phyloP scores from a whole-genome alignment of 2,329 filamentous ascomycete species.

The Calycina herbarum region DNA sequence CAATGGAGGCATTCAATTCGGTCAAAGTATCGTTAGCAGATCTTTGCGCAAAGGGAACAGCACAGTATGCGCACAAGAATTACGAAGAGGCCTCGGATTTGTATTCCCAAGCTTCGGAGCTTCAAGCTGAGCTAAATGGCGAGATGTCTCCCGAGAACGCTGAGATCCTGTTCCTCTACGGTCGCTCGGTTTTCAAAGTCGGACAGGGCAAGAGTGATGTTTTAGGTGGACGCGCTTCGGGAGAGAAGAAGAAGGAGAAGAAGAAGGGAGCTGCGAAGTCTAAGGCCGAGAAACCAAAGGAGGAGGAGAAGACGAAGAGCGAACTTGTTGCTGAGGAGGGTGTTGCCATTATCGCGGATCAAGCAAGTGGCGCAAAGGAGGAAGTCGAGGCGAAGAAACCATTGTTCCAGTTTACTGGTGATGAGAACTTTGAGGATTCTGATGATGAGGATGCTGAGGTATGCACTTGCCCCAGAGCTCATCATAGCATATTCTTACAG shows the following conservation, averaged over 20 bases:
- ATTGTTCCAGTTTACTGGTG: conserved; percentile 88
- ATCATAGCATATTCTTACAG: conserved; percentile 46
- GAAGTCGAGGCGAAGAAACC: conserved; percentile 62
- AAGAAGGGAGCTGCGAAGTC: conserved; percentile 44
- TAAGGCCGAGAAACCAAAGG: conserved; percentile 39
- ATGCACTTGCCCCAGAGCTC: conserved; percentile 46
- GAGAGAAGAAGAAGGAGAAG: conserved; percentile 52
- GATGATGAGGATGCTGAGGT: conserved; percentile 67
- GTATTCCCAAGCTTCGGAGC: conserved; percentile 83
- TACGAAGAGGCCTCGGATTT: conserved; percentile 83
- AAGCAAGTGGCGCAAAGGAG: conserved; percentile 36
- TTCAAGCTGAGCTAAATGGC: conserved; percentile 89
- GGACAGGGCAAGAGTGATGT: conserved; percentile 95
- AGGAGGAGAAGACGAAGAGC: conserved; percentile 35
- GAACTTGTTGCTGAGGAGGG: conserved; percentile 49
- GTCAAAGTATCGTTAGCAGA: conserved; percentile 69
- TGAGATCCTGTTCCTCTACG: conserved; percentile 92
- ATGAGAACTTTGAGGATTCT: conserved; percentile 87
- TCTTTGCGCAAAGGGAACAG: conserved; percentile 74
- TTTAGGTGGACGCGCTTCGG: conserved; percentile 74
- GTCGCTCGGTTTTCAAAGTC: conserved; percentile 89
- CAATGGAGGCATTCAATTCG: conserved; percentile 35
- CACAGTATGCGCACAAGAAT: conserved; percentile 86
- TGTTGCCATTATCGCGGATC: conserved; percentile 41
- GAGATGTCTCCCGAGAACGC: conserved; percentile 90